Evolutionary conservation across 805 yeast genomes (phyloP).

Genomic region (Ascoidea rubescens): DNA sequence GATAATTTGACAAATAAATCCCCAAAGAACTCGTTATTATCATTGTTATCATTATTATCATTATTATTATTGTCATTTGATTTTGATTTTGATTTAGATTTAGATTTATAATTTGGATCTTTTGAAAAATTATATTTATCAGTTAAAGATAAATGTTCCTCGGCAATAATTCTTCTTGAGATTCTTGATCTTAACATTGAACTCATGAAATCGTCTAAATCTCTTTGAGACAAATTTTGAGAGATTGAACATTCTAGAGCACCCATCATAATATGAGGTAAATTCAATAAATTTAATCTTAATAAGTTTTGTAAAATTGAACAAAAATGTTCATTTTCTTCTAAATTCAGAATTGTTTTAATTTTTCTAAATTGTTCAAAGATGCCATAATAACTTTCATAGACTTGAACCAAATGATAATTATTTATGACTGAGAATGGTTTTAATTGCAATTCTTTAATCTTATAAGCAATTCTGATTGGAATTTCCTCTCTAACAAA

Average conservation of each 20-base stretch:
- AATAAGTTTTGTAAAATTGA: conserved; percentile 45
- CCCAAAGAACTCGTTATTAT: conserved; percentile 39
- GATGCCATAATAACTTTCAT: conserved; percentile 78
- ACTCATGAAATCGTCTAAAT: conserved; percentile 64
- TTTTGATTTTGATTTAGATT: conserved; percentile 22
- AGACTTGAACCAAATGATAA: conserved; percentile 74
- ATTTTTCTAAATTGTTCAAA: conserved; percentile 75
- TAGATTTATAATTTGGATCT: conserved; percentile 24
- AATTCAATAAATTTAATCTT: conserved; percentile 61
- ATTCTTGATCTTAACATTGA: conserved; percentile 74
- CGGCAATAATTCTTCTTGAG: conserved; percentile 79
- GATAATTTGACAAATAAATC: conserved; percentile 74
- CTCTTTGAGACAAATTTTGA: conserved; percentile 38
- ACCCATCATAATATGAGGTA: conserved; percentile 89
- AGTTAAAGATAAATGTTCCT: conserved; percentile 77
- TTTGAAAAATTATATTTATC: conserved; percentile 32
- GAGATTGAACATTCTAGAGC: conserved; percentile 67
- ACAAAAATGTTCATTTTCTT: conserved; percentile 69
- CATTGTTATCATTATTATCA: conserved; percentile 20
- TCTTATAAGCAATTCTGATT: conserved; percentile 66
- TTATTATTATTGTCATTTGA: conserved; percentile 15
- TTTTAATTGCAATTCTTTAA: conserved; percentile 63
- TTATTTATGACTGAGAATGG: conserved; percentile 81
- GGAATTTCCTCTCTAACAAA: conserved; percentile 82
- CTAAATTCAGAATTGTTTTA: conserved; percentile 49